Conservation (phyloP, 2,329 filamentous ascomycete genomes). For the Fusarium palustre region DNA sequence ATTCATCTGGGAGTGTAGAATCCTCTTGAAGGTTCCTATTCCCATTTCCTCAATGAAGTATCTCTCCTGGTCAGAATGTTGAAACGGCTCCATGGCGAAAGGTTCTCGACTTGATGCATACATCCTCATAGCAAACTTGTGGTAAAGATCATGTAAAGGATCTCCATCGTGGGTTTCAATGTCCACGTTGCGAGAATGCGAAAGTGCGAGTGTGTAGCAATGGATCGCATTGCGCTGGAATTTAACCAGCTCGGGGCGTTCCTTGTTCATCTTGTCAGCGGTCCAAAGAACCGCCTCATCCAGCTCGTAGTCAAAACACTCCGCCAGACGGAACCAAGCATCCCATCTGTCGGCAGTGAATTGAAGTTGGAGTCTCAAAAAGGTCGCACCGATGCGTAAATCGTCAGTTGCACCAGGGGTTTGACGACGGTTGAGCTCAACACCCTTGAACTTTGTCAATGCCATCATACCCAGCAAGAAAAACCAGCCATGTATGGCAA, state of each 20-base stretch:
- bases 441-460: slow-evolving; percentile 82
- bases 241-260: slow-evolving; percentile 77
- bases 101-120: slow-evolving; percentile 72
- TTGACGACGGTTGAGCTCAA: slow-evolving; percentile 78
- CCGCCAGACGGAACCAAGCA: slow-evolving; percentile 88
- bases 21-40: slow-evolving; percentile 63
- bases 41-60: slow-evolving; percentile 66
- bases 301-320: slow-evolving; percentile 87
- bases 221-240: slow-evolving; percentile 86
- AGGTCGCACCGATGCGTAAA: slow-evolving; percentile 82
- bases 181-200: slow-evolving; percentile 62
- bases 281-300: slow-evolving; percentile 91
- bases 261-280: slow-evolving; percentile 90
- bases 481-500: slow-evolving; percentile 90
- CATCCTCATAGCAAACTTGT: slow-evolving; percentile 71
- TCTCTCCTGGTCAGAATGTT: slow-evolving; percentile 66
- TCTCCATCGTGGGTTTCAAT: slow-evolving; percentile 62
- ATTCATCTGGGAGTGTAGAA: slow-evolving; percentile 67
- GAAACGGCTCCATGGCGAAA: slow-evolving; percentile 72
- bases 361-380: slow-evolving; percentile 84
- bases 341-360: slow-evolving; percentile 87
- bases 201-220: slow-evolving; percentile 74
- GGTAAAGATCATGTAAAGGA: slow-evolving; percentile 68
- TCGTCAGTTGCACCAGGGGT: slow-evolving; percentile 85
- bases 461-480: slow-evolving; percentile 90